These are phyloP conservation scores for Bruguiera sexangula DNA, from an alignment of 345 rosid genomes.

Conservation along the genomic window DNA sequence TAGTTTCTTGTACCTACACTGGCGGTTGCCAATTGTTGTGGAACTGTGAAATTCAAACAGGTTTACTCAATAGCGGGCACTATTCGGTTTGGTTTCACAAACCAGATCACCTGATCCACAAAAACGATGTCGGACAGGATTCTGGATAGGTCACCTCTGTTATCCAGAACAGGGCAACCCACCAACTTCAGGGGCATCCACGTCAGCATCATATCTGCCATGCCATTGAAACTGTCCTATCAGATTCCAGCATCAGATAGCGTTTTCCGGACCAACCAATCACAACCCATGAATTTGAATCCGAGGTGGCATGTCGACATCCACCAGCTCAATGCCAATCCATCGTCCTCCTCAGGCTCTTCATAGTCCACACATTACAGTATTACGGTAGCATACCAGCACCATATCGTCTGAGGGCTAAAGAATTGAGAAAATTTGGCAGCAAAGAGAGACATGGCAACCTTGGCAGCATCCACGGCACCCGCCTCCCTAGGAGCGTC, in stretches of 20 bases:
- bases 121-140: background rate
- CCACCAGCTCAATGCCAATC: constrained; percentile 56
- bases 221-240: constrained; percentile 46
- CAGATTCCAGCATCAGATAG: constrained; percentile 50
- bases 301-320: constrained; percentile 46
- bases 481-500: constrained; percentile 83
- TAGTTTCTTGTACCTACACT: too few species aligned
- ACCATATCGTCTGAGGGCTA: background rate
- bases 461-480: constrained; percentile 49
- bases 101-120: background rate
- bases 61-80: background rate
- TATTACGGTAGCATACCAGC: background rate
- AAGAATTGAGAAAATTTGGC: too few species aligned
- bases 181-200: constrained; percentile 18
- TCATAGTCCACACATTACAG: background rate
- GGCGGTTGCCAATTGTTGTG: too few species aligned
- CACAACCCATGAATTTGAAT: constrained; percentile 22
- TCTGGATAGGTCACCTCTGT: constrained; percentile 6
- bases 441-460: constrained; percentile 35
- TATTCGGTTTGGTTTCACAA: background rate
- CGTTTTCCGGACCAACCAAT: constrained; percentile 43
- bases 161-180: constrained; percentile 11
- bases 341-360: constrained; percentile 14
- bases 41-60: too few species aligned
- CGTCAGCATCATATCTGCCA: constrained; percentile 51